A percentile compares a stretch with the other conserved stretches of the same genome.
Evolutionary conservation across 805 yeast genomes (phyloP).

Genomic region (Komagataella kurtzmanii): DNA sequence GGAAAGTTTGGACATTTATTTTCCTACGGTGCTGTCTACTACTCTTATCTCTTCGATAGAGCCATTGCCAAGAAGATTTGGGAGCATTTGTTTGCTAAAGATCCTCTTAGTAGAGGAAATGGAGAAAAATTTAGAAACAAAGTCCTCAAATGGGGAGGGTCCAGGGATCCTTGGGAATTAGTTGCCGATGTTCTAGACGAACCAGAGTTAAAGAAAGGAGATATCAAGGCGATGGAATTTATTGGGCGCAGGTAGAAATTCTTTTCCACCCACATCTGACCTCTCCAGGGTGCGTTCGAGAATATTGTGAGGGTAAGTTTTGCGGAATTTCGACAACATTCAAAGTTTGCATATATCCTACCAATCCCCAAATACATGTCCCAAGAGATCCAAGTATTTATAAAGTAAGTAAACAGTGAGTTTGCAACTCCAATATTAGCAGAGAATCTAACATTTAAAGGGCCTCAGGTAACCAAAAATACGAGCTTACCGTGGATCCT

Average conservation of each 20-base stretch:
- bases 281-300: neutral
- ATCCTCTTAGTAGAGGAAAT: slow-evolving; percentile 60
- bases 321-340: neutral
- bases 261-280: neutral
- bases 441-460: slow-evolving; percentile 4
- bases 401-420: slow-evolving; percentile 14
- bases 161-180: slow-evolving; percentile 79
- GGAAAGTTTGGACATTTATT: slow-evolving; percentile 89
- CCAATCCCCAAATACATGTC: slow-evolving; percentile 3
- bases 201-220: slow-evolving; percentile 51
- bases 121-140: slow-evolving; percentile 64
- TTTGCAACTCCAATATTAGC: neutral
- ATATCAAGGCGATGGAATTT: slow-evolving; percentile 51
- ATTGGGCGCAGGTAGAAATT: slow-evolving; percentile 19
- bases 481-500: slow-evolving; percentile 44
- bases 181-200: slow-evolving; percentile 66
- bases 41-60: slow-evolving; percentile 81
- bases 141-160: slow-evolving; percentile 88
- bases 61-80: slow-evolving; percentile 86
- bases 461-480: slow-evolving; percentile 66
- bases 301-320: neutral
- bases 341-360: neutral
- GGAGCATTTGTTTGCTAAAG: slow-evolving; percentile 51
- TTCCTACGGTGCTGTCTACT: slow-evolving; percentile 90
- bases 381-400: slow-evolving; percentile 14